A percentile compares a stretch with the other conserved stretches of the same genome.
Conservation (phyloP, 768 basidiomycete genomes). For the Psilocybe subaeruginosa region DNA sequence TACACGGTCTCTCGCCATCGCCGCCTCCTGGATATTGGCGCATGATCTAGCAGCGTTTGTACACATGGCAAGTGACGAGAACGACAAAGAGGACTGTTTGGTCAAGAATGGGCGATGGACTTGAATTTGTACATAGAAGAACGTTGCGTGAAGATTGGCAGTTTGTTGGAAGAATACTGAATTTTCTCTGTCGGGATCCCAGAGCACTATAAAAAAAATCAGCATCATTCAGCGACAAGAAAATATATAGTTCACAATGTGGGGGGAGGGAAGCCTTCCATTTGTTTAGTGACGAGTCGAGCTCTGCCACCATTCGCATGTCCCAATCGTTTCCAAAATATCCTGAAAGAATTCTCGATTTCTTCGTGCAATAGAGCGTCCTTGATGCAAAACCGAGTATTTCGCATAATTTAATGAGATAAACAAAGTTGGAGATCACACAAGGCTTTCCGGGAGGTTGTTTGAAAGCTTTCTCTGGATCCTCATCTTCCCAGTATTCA, state of each 20-base stretch:
- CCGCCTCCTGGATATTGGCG: constrained; percentile 67
- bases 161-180: constrained; percentile 59
- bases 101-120: constrained; percentile 82
- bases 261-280: constrained; percentile 72
- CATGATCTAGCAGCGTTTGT: constrained; percentile 81
- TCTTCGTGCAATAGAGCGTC: constrained; percentile 88
- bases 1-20: neutral
- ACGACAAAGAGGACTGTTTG: constrained; percentile 47
- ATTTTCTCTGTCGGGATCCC: constrained; percentile 52
- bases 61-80: constrained; percentile 76
- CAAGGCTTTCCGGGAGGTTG: constrained; percentile 71
- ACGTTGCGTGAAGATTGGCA: constrained; percentile 49
- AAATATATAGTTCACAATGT: constrained; percentile 41
- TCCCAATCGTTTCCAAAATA: constrained; percentile 68
- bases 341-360: constrained; percentile 65
- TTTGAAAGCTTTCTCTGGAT: constrained; percentile 62
- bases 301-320: constrained; percentile 65
- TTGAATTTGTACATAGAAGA: constrained; percentile 68
- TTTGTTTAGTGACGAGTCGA: constrained; percentile 72
- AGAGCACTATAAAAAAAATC: constrained; percentile 39
- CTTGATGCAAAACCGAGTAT: constrained; percentile 65
- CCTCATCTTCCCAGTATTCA: constrained; percentile 72
- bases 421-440: constrained; percentile 55
- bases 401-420: constrained; percentile 59
- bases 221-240: neutral